Evolutionary conservation across 805 yeast genomes (phyloP).

Genomic region (Barnettozyma sp.): DNA sequence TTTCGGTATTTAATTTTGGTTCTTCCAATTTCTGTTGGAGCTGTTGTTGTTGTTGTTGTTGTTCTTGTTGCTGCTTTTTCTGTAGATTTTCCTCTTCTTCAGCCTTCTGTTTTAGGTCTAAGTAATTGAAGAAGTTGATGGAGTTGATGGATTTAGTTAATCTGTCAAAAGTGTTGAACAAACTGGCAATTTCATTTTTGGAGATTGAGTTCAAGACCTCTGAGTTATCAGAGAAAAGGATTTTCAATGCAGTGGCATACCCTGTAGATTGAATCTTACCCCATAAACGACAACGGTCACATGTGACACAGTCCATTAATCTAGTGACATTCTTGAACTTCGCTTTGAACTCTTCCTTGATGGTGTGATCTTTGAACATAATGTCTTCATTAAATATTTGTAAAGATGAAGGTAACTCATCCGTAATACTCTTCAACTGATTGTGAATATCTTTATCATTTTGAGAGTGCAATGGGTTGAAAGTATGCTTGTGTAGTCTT

Average conservation of each 20-base stretch:
- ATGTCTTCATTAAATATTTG: constrained; percentile 44
- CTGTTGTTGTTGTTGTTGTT: constrained; percentile 1
- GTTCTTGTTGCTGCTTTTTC: neutral
- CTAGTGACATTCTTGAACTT: constrained; percentile 87
- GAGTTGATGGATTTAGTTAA: constrained; percentile 78
- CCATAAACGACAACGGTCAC: constrained; percentile 97
- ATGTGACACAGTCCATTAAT: constrained; percentile 97
- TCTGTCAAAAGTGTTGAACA: constrained; percentile 88
- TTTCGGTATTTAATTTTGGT: neutral
- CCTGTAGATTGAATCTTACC: constrained; percentile 97
- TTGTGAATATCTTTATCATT: constrained; percentile 40
- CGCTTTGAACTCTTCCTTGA: constrained; percentile 79
- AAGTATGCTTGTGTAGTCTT: constrained; percentile 43
- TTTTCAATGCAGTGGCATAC: constrained; percentile 91
- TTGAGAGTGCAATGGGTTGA: constrained; percentile 35
- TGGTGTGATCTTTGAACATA: constrained; percentile 41
- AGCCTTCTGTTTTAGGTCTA: constrained; percentile 31
- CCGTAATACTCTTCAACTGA: constrained; percentile 29
- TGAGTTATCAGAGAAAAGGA: constrained; percentile 62
- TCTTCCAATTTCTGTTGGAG: neutral
- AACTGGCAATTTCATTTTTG: constrained; percentile 80
- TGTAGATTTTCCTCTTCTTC: neutral
- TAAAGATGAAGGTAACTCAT: constrained; percentile 20
- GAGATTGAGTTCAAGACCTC: constrained; percentile 49
- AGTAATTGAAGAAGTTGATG: constrained; percentile 58